Conservation (phyloP, 768 basidiomycete species). For the Lactifluus volemus region DNA sequence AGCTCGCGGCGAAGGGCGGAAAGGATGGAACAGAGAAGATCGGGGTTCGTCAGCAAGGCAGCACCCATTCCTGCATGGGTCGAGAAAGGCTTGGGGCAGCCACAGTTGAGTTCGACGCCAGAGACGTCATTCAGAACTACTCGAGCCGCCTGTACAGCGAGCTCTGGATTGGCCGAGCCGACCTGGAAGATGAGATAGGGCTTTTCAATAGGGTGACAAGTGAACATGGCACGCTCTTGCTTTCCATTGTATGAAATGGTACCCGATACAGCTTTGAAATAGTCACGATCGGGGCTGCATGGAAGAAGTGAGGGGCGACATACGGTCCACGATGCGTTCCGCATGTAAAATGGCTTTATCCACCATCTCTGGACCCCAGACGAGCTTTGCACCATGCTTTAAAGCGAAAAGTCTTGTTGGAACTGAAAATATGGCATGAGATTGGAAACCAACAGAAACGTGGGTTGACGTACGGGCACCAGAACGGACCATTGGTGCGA, state of each 20-base stretch:
- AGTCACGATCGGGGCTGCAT: neutral
- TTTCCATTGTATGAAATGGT: constrained; percentile 82
- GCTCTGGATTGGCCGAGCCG: constrained; percentile 79
- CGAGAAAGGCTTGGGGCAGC: constrained; percentile 95
- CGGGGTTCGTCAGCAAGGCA: constrained; percentile 85
- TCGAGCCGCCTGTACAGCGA: constrained; percentile 88
- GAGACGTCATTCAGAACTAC: constrained; percentile 82
- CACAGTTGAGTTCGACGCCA: constrained; percentile 95
- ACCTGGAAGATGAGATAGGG: constrained; percentile 94
- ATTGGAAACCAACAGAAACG: neutral
- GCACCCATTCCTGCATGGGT: constrained; percentile 95
- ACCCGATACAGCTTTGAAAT: constrained; percentile 66
- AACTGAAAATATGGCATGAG: constrained; percentile 37
- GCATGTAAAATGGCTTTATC: constrained; percentile 92
- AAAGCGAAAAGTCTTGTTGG: constrained; percentile 80
- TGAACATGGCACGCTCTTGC: constrained; percentile 70
- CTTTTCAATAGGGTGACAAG: constrained; percentile 90
- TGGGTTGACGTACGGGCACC: constrained; percentile 59
- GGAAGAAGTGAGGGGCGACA: constrained; percentile 24
- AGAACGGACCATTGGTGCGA: constrained; percentile 99
- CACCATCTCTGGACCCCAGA: constrained; percentile 95
- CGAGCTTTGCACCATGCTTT: constrained; percentile 87
- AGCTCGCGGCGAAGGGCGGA: constrained; percentile 63
- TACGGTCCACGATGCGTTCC: constrained; percentile 79
- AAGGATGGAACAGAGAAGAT: constrained; percentile 84